These are phyloP conservation scores for Perkinsela sp. DNA, from an alignment of 208 protist genomes.

Conservation along the genomic window DNA sequence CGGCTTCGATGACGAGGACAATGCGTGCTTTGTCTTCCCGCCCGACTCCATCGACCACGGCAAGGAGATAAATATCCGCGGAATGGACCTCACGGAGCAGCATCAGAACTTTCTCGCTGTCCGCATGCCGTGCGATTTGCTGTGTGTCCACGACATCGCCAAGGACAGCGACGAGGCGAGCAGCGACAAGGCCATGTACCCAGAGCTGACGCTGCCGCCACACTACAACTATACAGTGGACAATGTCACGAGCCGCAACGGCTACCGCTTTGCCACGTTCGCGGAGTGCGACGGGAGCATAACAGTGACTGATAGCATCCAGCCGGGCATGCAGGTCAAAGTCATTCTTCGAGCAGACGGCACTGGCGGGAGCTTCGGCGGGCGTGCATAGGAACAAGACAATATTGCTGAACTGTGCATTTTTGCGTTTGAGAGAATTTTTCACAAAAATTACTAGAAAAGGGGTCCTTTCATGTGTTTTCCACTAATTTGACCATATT, in stretches of 20 bases:
- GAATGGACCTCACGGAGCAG: conserved; percentile 24
- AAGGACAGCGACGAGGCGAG: conserved; percentile 17
- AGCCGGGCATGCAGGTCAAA: conserved; percentile 49
- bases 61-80: conserved; percentile 38
- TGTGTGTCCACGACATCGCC: conserved; percentile 17
- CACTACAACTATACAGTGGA: conserved; percentile 57
- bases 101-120: conserved; percentile 48
- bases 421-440: no score
- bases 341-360: conserved; percentile 46
- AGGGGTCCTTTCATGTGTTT: no score
- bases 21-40: conserved; percentile 55
- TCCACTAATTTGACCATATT: no score
- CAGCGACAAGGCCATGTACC: conserved; percentile 29
- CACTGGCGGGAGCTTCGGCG: conserved; percentile 34
- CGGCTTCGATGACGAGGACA: conserved; percentile 61
- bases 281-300: conserved; percentile 48
- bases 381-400: conserved; percentile 9
- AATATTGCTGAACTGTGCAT: no score
- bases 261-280: conserved; percentile 53
- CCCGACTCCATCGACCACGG: conserved; percentile 33
- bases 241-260: conserved; percentile 37
- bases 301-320: conserved; percentile 48
- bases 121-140: conserved; percentile 47
- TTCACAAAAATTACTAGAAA: no score
- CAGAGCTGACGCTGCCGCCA: conserved; percentile 42